Evolutionary conservation across 2,329 filamentous ascomycete species (phyloP), one percentile per base, ranked within the genome.

Genomic region (Fusarium albosuccineum): DNA sequence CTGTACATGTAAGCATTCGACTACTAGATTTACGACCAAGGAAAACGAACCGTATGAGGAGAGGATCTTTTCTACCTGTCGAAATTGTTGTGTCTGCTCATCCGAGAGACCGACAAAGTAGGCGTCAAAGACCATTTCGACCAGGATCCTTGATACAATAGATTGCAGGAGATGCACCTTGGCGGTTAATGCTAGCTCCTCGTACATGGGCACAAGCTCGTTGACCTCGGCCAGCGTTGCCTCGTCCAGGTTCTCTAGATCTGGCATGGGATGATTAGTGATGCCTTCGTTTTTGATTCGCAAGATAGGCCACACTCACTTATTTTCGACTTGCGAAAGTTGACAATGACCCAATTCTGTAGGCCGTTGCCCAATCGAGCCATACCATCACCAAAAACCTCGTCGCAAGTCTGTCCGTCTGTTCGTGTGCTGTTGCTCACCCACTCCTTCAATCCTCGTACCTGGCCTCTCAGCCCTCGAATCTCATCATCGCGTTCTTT

Each of bases 331-430:
- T 86, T 86, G 52, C 91, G 83, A 67, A 91, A 93, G 74, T 91
- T 87, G 27, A 86, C 85, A 70, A 93, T 88, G 4, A 90, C 86
- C 91, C 91, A 93, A 70, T 93, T 92, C 78, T 92, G 90, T 69
- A 92, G 78, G 26, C 89, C 86, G 70, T 92, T 90, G 17, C 87
- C 86, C 46, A 93, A 75, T 59, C 85, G 82, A 50, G 84, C 82
- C 81, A 91, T 87, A 9, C 83, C 82, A 51, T 91, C 87, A 3
- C 82, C 85, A 73, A 93, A 86, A 10, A 88, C 87, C 75, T 91
- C 88, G 71, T 93, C 91, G 64, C 88, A 89, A 56, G 81, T 82
- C 75, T 89, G 86, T 22, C 86, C 86, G 30, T 88, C 87, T 50
- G 84, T 82, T 33, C 89, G 81, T 9, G 90, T 91, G 65, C 86